These are phyloP conservation scores for Phytophthora agathidicida DNA, from an alignment of 352 stramenopile species.

Conservation along the genomic window DNA sequence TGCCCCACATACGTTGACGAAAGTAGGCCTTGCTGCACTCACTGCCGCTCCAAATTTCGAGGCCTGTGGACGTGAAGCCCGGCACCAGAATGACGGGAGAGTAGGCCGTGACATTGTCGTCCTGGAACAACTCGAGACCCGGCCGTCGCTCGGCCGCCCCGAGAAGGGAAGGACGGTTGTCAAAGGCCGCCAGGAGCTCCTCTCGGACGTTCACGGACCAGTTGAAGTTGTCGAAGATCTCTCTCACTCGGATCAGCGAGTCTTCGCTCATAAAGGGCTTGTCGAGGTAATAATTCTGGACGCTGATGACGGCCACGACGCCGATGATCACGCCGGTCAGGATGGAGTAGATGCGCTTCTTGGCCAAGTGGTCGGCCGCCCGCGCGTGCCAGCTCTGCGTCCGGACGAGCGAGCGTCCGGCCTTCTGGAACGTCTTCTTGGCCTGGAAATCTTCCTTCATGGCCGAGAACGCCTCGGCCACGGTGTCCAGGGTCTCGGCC, in stretches of 20 bases:
- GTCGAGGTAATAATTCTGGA: slow-evolving; percentile 61
- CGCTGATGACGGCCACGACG: slow-evolving; percentile 50
- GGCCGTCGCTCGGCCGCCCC: slow-evolving; percentile 47
- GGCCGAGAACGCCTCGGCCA: slow-evolving; percentile 1
- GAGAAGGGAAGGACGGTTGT: slow-evolving; percentile 56
- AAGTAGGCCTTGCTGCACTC: slow-evolving; percentile 91
- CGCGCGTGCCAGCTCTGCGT: slow-evolving; percentile 62
- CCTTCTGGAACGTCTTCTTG: slow-evolving; percentile 28
- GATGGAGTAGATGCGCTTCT: slow-evolving; percentile 76
- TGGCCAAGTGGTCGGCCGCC: slow-evolving; percentile 61
- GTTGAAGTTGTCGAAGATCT: slow-evolving; percentile 70
- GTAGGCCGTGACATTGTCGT: slow-evolving; percentile 59
- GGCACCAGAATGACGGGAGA: slow-evolving; percentile 92
- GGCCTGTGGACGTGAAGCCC: slow-evolving; percentile 93
- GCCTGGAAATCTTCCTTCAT: slow-evolving; percentile 12
- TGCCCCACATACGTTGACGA: slow-evolving; percentile 94
- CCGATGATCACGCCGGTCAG: slow-evolving; percentile 62
- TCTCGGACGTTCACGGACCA: slow-evolving; percentile 74
- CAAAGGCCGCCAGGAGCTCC: slow-evolving; percentile 65
- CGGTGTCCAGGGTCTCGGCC: slow-evolving; percentile 6
- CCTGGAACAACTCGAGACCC: slow-evolving; percentile 46
- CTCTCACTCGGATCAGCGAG: slow-evolving; percentile 53
- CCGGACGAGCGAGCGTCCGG: slow-evolving; percentile 35
- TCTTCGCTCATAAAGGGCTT: slow-evolving; percentile 53
- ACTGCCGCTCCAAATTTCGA: slow-evolving; percentile 95